Percentiles rank a stretch among this genome's conserved stretches.
phyloP scores from a whole-genome alignment of 257 asterid genomes.

The Solanum sejunctum region DNA sequence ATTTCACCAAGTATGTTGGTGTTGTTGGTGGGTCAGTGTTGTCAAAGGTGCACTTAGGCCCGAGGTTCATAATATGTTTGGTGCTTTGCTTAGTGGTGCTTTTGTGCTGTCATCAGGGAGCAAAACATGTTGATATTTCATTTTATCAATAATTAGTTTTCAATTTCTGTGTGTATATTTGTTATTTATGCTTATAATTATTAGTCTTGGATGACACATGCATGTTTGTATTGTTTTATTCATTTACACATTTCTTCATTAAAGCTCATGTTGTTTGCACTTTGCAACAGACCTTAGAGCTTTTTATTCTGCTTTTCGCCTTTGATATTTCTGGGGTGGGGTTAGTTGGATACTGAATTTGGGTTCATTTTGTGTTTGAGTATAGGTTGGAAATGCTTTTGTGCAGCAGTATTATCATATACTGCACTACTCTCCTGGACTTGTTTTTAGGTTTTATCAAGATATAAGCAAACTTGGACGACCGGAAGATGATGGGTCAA shows the following conservation, averaged over 20 bases:
- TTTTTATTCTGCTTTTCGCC: background rate
- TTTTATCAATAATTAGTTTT: background rate
- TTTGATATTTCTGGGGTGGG: background rate
- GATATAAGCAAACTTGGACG: conserved; percentile 81
- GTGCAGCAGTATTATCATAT: conserved; percentile 83
- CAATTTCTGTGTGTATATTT: background rate
- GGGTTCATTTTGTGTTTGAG: background rate
- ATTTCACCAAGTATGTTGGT: background rate
- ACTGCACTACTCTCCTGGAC: conserved; percentile 71
- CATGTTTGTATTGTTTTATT: background rate
- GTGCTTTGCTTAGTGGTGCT: background rate
- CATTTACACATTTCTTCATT: background rate
- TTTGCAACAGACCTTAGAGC: background rate
- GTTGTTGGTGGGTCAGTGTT: background rate
- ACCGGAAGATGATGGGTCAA: conserved; percentile 67
- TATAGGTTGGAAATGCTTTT: conserved; percentile 82
- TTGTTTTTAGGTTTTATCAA: conserved; percentile 66
- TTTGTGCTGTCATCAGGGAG: background rate
- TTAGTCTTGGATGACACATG: background rate
- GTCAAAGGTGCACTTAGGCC: background rate
- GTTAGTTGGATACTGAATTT: background rate
- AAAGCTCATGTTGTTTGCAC: background rate
- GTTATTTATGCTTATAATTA: background rate
- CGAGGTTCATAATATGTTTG: background rate
- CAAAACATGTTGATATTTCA: background rate